A percentile compares a stretch with the other conserved stretches of the same genome.
These are phyloP conservation scores for Boeremia exigua DNA, from an alignment of 2,329 filamentous ascomycete genomes.

Conservation along the genomic window DNA sequence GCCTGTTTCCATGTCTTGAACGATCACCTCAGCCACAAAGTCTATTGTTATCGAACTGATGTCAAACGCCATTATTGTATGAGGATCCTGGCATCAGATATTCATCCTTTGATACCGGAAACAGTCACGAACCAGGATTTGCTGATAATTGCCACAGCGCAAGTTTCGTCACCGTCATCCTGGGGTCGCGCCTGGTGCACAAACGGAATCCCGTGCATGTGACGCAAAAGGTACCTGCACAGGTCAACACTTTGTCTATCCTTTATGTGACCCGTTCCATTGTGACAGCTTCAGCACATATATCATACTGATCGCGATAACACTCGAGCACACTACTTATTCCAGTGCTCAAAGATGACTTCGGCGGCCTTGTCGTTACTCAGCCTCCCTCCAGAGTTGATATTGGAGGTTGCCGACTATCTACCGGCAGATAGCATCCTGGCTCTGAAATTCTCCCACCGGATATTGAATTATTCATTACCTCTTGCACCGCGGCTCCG, in stretches of 20 bases:
- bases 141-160: neutral
- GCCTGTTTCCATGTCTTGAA: neutral
- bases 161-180: neutral
- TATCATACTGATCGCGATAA: neutral
- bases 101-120: neutral
- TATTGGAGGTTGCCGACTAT: constrained; percentile 46
- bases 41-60: constrained; percentile 5
- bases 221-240: constrained; percentile 4
- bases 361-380: constrained; percentile 20
- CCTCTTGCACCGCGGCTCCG: constrained; percentile 23
- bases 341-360: constrained; percentile 7
- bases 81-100: constrained; percentile 6
- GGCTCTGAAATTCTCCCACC: constrained; percentile 47
- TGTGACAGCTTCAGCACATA: neutral
- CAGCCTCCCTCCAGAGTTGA: constrained; percentile 50
- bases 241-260: constrained; percentile 2
- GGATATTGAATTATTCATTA: constrained; percentile 37
- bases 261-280: neutral
- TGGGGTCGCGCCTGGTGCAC: constrained; percentile 2
- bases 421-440: constrained; percentile 47
- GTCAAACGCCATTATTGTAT: constrained; percentile 6
- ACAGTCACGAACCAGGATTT: neutral
- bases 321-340: neutral
- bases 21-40: constrained; percentile 2
- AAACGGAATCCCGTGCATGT: constrained; percentile 2